Conservation (phyloP, 208 protist species). For the Trichomonas tenax region DNA sequence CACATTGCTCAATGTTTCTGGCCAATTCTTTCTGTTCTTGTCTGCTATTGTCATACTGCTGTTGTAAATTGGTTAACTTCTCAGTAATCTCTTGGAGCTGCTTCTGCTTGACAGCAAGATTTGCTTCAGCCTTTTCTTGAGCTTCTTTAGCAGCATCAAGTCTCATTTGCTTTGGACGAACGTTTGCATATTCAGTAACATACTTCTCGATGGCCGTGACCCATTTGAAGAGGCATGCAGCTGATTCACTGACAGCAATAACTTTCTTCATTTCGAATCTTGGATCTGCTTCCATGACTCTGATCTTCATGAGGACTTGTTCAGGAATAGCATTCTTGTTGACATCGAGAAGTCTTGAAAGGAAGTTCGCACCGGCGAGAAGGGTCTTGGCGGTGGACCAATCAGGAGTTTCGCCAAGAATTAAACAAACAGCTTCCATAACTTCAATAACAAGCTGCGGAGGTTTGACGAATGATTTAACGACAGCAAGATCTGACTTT, state of each 20-base stretch:
- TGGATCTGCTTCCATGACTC: constrained; percentile 68
- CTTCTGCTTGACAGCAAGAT: constrained; percentile 36
- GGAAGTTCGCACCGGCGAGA: constrained; percentile 78
- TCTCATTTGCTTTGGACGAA: constrained; percentile 80
- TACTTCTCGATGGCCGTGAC: constrained; percentile 48
- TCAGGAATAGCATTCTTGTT: constrained; percentile 85
- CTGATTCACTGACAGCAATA: constrained; percentile 27
- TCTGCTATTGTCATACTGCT: constrained; percentile 77
- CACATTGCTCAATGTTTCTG: constrained; percentile 27
- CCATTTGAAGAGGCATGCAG: constrained; percentile 48
- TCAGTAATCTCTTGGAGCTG: constrained; percentile 65
- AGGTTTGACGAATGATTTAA: constrained; percentile 17
- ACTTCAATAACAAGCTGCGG: not conserved
- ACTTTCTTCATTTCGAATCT: constrained; percentile 38
- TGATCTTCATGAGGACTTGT: constrained; percentile 70
- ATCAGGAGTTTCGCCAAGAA: not conserved
- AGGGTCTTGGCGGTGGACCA: not conserved
- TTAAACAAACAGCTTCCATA: constrained; percentile 23
- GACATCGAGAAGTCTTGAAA: constrained; percentile 76
- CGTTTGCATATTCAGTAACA: constrained; percentile 77
- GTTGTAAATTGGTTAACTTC: constrained; percentile 68
- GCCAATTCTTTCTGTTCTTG: constrained; percentile 55
- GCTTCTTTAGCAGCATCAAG: constrained; percentile 69
- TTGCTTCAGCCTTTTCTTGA: constrained; percentile 26
- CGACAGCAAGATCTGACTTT: constrained; percentile 13